A percentile compares a stretch with the other conserved stretches of the same genome.
phyloP scores from a whole-genome alignment of 352 stramenopile genomes.

The Phytopythium vexans region DNA sequence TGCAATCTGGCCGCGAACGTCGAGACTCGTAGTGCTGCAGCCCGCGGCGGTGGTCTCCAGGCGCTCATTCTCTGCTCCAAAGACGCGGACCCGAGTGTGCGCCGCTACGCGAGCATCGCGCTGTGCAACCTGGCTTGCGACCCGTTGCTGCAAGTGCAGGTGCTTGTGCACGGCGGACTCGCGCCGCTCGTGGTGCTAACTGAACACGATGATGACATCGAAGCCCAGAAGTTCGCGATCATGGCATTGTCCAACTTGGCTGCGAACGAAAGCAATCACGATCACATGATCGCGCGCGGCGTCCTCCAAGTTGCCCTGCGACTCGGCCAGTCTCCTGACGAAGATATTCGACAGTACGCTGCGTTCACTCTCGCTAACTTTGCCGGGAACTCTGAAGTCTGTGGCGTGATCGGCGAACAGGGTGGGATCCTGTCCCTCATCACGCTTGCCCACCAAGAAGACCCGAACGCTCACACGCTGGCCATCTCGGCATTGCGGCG shows the following conservation, averaged over 20 bases:
- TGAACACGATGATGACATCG: conserved; percentile 50
- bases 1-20: conserved; percentile 95
- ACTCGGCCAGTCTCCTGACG: conserved; percentile 65
- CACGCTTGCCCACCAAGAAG: conserved; percentile 81
- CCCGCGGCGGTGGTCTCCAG: conserved; percentile 90
- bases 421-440: conserved; percentile 92
- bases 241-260: conserved; percentile 95
- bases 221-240: conserved; percentile 90
- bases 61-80: conserved; percentile 86
- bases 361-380: conserved; percentile 94
- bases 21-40: conserved; percentile 85
- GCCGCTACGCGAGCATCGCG: conserved; percentile 92
- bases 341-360: conserved; percentile 87
- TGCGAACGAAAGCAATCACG: conserved; percentile 93
- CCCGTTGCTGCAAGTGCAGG: conserved; percentile 85
- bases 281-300: conserved; percentile 86
- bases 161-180: conserved; percentile 93
- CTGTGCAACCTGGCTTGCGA: conserved; percentile 95
- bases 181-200: conserved; percentile 83
- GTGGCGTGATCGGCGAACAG: conserved; percentile 84
- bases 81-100: conserved; percentile 82
- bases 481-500: conserved; percentile 90
- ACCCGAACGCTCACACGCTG: conserved; percentile 90
- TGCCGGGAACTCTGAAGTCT: conserved; percentile 83
- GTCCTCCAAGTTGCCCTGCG: conserved; percentile 81